A percentile compares a stretch with the other conserved stretches of the same genome.
phyloP scores from a whole-genome alignment of 1,284 basidiomycete species.

The Heliocybe sulcata region DNA sequence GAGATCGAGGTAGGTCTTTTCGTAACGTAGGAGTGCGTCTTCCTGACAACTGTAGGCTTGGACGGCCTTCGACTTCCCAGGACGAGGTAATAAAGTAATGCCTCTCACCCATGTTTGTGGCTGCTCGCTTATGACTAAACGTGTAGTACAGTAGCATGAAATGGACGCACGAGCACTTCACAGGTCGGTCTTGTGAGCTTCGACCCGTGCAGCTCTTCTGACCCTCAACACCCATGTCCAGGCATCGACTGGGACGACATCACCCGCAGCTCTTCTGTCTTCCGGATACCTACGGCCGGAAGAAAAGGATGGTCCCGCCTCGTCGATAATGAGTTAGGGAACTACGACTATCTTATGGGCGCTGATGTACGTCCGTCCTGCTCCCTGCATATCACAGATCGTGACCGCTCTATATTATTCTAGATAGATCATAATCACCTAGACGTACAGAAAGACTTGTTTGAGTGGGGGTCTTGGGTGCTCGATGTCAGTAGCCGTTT shows the following conservation, averaged over 20 bases:
- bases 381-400: no score
- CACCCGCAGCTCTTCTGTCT: constrained; percentile 55
- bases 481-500: constrained; percentile 38
- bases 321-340: constrained; percentile 67
- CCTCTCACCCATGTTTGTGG: background rate
- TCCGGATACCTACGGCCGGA: constrained; percentile 44
- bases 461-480: constrained; percentile 67
- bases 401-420: no score
- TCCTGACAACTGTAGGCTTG: constrained; percentile 48
- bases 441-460: constrained; percentile 61
- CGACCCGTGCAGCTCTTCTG: background rate
- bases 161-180: constrained; percentile 70
- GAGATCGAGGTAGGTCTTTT: constrained; percentile 56
- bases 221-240: constrained; percentile 13
- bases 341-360: constrained; percentile 78
- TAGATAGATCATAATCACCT: constrained; percentile 86
- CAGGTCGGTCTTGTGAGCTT: constrained; percentile 36
- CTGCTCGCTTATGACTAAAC: background rate
- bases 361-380: constrained; percentile 50
- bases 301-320: constrained; percentile 66
- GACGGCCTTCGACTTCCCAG: constrained; percentile 83
- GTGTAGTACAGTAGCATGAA: constrained; percentile 59
- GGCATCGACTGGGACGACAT: constrained; percentile 87
- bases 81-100: constrained; percentile 64
- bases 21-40: background rate